Evolutionary conservation across 805 yeast species (phyloP), one percentile per base, ranked within the genome.

Genomic region (Saccharomycopsis fibuligera): DNA sequence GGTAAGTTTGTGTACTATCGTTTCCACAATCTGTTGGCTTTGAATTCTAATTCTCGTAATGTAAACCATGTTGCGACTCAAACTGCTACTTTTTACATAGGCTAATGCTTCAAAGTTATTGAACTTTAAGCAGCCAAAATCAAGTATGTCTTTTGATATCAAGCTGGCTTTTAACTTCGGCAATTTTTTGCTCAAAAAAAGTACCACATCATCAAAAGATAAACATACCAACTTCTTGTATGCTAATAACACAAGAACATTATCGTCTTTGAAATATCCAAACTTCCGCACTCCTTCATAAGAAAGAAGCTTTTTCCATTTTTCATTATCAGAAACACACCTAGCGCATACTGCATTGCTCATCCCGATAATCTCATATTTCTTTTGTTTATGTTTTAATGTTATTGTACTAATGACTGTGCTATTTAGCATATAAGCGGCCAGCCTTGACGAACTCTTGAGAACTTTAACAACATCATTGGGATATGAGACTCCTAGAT

Each of bases 401-500:
- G 48, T 27, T 4, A 37, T 16, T 5, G 48, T 12, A 25, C 48
- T 38, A 19, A 38, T n/a, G 4, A 45, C 29, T 9, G 48, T 47
- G 39, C 45, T 31, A 22, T 16, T 33, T 6, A 33, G n/a, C 6
- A 17, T n/a, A 16, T 27, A 27, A 27, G 12, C 31, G n/a, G n/a
- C n/a, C n/a, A n/a, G n/a, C n/a, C n/a, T n/a, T n/a, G n/a, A n/a
- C n/a, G n/a, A n/a, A n/a, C n/a, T n/a, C n/a, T n/a, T n/a, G n/a
- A n/a, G n/a, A n/a, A n/a, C n/a, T n/a, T n/a, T n/a, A n/a, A n/a
- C n/a, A n/a, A n/a, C n/a, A n/a, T n/a, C n/a, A n/a, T n/a, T n/a
- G n/a, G n/a, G n/a, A n/a, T n/a, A n/a, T n/a, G n/a, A n/a, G n/a
- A n/a, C n/a, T n/a, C n/a, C n/a, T n/a, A n/a, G n/a, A n/a, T n/a